Conservation (phyloP, 345 rosid genomes). For the Eucalyptus polyanthemos region DNA sequence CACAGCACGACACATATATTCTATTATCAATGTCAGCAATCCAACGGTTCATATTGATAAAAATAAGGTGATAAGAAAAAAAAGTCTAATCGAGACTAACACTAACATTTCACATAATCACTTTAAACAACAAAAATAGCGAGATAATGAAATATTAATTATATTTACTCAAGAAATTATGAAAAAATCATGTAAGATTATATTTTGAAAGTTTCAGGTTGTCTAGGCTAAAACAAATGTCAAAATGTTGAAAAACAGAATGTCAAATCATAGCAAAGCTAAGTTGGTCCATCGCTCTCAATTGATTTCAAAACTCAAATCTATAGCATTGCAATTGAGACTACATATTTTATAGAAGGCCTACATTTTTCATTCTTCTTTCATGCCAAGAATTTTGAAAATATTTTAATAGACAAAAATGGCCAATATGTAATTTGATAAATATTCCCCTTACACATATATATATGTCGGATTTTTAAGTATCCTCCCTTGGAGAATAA, state of each 20-base stretch:
- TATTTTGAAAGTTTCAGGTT: background rate
- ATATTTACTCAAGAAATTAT: background rate
- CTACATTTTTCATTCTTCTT: background rate
- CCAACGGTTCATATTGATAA: background rate
- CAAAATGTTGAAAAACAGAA: too few relatives aligned
- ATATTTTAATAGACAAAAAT: too few relatives aligned
- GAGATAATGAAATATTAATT: background rate
- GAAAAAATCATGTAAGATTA: too few relatives aligned
- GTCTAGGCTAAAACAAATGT: too few relatives aligned
- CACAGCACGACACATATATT: background rate
- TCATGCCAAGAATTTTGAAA: background rate
- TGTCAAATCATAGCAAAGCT: background rate
- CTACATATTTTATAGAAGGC: background rate
- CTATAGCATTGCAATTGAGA: too few relatives aligned
- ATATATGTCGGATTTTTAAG: background rate
- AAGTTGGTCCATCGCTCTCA: background rate
- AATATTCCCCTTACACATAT: too few relatives aligned
- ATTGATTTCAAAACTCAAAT: background rate
- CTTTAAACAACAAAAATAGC: background rate
- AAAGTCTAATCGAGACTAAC: background rate
- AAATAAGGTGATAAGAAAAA: background rate
- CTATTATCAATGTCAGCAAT: background rate
- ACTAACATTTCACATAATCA: too few relatives aligned
- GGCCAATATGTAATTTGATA: background rate
- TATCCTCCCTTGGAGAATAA: background rate